Evolutionary conservation across 352 stramenopile species (phyloP).

Genomic region (Phytophthora pini): DNA sequence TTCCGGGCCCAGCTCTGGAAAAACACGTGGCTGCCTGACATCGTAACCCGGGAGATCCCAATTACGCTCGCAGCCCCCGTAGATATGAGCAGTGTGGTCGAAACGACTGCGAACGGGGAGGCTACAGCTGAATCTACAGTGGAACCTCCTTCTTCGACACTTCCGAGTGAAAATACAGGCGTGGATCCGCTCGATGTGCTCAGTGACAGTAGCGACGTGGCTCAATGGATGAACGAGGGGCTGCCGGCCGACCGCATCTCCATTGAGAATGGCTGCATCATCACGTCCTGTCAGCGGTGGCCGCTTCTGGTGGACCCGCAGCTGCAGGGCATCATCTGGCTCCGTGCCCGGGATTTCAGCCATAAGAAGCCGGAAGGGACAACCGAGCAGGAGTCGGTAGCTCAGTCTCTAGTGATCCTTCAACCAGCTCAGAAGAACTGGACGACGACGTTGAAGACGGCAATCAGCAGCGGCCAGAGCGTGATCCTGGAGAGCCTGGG

Average conservation of each 20-base stretch:
- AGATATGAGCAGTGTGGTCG: conserved; percentile 8
- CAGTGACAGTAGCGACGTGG: conserved; percentile 82
- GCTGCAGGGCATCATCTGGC: conserved; percentile 90
- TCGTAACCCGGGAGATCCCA: conserved; percentile 88
- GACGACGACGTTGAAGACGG: conserved; percentile 75
- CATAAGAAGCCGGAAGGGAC: conserved; percentile 16
- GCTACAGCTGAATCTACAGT: neutral
- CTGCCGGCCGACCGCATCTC: conserved; percentile 91
- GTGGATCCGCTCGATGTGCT: conserved; percentile 91
- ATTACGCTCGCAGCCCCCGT: conserved; percentile 50
- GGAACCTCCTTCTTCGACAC: conserved; percentile 6
- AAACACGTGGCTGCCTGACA: conserved; percentile 87
- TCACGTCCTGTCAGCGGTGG: conserved; percentile 89
- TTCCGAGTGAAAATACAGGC: conserved; percentile 11
- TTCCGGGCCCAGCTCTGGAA: conserved; percentile 89
- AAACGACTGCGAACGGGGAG: conserved; percentile 7
- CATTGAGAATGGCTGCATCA: conserved; percentile 93
- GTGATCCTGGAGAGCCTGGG: conserved; percentile 93
- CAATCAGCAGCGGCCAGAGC: conserved; percentile 77
- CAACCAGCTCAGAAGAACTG: conserved; percentile 80
- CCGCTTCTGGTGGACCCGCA: conserved; percentile 92
- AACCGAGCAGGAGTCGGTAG: conserved; percentile 4
- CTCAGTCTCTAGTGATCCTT: conserved; percentile 65
- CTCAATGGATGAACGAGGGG: conserved; percentile 93
- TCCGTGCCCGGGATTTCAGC: conserved; percentile 67